Base-by-base conservation (phyloP, 148 eudicot genomes). In the Vaccinium darrowii region DNA sequence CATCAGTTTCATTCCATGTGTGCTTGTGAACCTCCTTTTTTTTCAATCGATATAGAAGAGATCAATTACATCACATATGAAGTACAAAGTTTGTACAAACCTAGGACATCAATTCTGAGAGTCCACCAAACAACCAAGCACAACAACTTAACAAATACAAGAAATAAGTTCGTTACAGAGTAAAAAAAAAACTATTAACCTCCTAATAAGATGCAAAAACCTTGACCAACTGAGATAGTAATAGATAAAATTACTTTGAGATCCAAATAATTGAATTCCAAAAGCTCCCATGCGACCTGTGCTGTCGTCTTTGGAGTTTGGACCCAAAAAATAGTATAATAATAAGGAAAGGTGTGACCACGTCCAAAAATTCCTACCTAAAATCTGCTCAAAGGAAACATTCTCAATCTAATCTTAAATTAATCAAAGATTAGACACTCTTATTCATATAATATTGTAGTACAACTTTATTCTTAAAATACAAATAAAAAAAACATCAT, bases 211-310 rank as follows among this genome's bases (percentile, higher is more conserved):
- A 2, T 33, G 3, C 36, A 33, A 33, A 3, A 33, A 3, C 0
- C 3, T 3, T 33, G 36, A 33, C 36, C 3, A 33, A 33, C 3
- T 33, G 3, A 0, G n/a, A 62, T 62, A 21, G 25, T 60, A n/a
- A 23, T 33, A 33, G 3, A 33, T 33, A 52, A 67, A 67, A 25
- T 25, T 13, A 62, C 19, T 50, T 12, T 6, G 57, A 36, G 39
- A 33, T 30, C 84, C 58, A 65, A 81, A 47, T 43, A 81, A 81
- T 81, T 63, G 84, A 81, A 81, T 14, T 65, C 39, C 58, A 65
- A 65, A 25, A 81, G 76, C 25, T 14, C 30, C 83, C 74, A 80
- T 51, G 36, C 16, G 57, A 43, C 73, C 18, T 62, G 74, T 78
- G 83, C 53, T 5, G 83, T 43, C 54, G 54, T 30, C 30, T 62